These are phyloP conservation scores for Grosmannia penicillata DNA, from an alignment of 2,329 filamentous ascomycete species.

Conservation along the genomic window DNA sequence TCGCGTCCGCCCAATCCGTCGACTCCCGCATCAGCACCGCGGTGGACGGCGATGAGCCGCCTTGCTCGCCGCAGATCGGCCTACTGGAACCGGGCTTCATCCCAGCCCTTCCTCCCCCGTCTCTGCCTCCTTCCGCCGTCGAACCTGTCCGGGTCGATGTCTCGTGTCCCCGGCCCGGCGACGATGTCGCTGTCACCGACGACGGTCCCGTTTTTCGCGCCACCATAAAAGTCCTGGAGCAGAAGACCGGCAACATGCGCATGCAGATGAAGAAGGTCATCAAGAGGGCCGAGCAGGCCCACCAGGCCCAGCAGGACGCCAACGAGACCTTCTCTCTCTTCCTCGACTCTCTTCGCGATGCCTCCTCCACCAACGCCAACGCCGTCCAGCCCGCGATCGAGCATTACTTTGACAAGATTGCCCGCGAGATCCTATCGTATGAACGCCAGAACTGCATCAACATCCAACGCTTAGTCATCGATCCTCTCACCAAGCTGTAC, in stretches of 20 bases:
- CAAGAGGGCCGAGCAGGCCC: constrained; percentile 81
- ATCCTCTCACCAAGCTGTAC: constrained; percentile 83
- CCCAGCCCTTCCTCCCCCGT: constrained; percentile 13
- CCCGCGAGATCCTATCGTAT: constrained; percentile 74
- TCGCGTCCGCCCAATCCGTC: constrained; percentile 77
- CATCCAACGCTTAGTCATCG: constrained; percentile 85
- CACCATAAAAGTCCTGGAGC: constrained; percentile 90
- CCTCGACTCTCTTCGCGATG: constrained; percentile 73
- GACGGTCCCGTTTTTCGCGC: constrained; percentile 93
- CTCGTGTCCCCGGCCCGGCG: constrained; percentile 68
- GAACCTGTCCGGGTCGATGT: constrained; percentile 70
- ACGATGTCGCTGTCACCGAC: constrained; percentile 73
- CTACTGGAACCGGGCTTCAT: constrained; percentile 1
- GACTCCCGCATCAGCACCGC: constrained; percentile 66
- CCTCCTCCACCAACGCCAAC: constrained; percentile 80
- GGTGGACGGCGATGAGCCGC: constrained; percentile 52
- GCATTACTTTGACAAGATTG: constrained; percentile 96
- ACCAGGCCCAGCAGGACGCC: constrained; percentile 63
- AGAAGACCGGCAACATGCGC: constrained; percentile 92
- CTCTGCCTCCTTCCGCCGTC: constrained; percentile 15
- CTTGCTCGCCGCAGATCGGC: constrained; percentile 31
- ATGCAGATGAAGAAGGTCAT: constrained; percentile 91
- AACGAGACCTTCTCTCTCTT: constrained; percentile 78
- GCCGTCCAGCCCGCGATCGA: constrained; percentile 95
- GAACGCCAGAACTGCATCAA: constrained; percentile 74